Percentiles rank a stretch among this genome's conserved stretches.
Evolutionary conservation across 2,329 filamentous ascomycete genomes (phyloP).

Genomic region (Lojkania enalia): DNA sequence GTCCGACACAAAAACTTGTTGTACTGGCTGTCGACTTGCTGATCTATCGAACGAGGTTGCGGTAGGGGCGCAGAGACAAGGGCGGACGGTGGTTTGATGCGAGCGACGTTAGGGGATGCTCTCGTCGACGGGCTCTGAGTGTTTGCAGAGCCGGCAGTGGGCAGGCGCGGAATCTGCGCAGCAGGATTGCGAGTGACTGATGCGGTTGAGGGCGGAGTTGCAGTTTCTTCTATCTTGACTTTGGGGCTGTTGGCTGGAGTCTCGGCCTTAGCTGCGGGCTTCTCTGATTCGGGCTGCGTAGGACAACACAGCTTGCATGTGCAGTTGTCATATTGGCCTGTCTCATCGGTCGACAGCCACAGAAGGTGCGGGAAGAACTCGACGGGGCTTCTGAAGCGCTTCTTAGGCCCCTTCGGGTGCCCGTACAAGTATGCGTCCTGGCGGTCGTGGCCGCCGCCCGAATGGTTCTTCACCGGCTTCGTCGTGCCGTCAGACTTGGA

Average conservation of each 20-base stretch:
- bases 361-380: conserved; percentile 64
- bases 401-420: conserved; percentile 59
- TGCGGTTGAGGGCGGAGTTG: conserved; percentile 4
- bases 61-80: conserved; percentile 45
- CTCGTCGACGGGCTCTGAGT: conserved; percentile 26
- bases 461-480: conserved; percentile 55
- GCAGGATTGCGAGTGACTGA: conserved; percentile 21
- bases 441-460: conserved; percentile 55
- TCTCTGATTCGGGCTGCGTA: conserved; percentile 52
- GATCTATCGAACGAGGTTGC: conserved; percentile 49
- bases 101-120: conserved; percentile 16
- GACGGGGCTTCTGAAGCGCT: conserved; percentile 60
- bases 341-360: conserved; percentile 59
- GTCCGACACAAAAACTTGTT: conserved; percentile 56
- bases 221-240: conserved; percentile 32
- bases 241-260: conserved; percentile 22
- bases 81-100: conserved; percentile 27
- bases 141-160: conserved; percentile 22
- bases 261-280: conserved; percentile 31
- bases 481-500: conserved; percentile 54
- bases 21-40: conserved; percentile 54
- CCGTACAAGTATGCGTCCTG: conserved; percentile 65
- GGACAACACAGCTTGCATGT: conserved; percentile 61
- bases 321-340: conserved; percentile 59
- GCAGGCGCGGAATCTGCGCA: conserved; percentile 32